These are phyloP conservation scores for Beauveria sp. DNA, from an alignment of 2,329 filamentous ascomycete genomes.

Conservation along the genomic window DNA sequence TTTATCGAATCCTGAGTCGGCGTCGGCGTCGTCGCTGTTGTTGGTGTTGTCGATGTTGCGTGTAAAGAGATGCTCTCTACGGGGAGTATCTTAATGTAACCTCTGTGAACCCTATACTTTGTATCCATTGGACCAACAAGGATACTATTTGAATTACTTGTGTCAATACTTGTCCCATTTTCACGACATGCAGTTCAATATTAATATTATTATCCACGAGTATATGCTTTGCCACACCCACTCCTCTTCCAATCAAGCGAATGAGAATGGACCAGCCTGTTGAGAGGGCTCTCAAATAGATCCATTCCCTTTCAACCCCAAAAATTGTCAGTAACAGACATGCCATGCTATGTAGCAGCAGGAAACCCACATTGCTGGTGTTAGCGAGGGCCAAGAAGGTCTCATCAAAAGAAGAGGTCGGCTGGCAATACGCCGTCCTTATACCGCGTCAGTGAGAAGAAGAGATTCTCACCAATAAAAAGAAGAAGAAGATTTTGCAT, in stretches of 20 bases:
- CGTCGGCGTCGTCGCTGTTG: no score
- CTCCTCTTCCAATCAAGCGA: background rate
- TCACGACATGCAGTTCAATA: background rate
- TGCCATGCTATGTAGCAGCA: background rate
- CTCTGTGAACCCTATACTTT: no score
- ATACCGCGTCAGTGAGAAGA: background rate
- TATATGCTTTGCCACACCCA: background rate
- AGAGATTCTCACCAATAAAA: background rate
- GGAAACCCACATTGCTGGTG: background rate
- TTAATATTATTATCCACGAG: background rate
- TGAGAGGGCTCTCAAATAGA: background rate
- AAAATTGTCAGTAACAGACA: background rate
- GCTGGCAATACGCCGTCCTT: background rate
- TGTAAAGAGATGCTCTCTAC: no score
- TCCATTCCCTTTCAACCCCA: background rate
- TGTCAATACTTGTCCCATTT: background rate
- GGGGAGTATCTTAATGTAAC: no score
- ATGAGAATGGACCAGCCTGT: background rate
- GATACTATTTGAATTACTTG: background rate
- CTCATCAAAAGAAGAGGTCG: background rate
- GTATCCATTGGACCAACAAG: no score
- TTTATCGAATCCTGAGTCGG: conserved; percentile 57
- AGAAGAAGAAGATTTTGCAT: background rate
- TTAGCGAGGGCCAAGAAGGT: background rate
- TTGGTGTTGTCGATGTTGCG: no score